Evolutionary conservation across 352 stramenopile genomes (phyloP), one percentile per base, ranked within the genome.

Genomic region (Pythium dissimile): DNA sequence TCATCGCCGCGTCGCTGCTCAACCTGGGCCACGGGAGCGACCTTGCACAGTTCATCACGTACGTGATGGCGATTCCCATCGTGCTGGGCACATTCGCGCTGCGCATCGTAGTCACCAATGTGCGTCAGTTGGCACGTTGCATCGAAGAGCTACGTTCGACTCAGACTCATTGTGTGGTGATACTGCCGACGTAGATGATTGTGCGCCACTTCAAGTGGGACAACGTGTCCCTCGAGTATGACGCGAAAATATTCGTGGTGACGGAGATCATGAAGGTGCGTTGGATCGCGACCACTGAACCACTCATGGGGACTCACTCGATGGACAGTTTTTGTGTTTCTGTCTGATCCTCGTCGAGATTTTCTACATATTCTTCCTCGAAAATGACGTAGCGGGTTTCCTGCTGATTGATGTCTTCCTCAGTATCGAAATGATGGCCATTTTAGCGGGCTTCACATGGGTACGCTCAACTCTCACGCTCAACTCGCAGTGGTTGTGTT

Each of bases 321-420:
- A 6, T 30, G 13, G 10, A 15, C 42, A 89, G 69, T 88, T 89
- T 35, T 39, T 83, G 23, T 84, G 77, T 51, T 75, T 89, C 45
- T 67, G 84, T n/a, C 51, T 91, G 41, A 86, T 94, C 32, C 43
- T 83, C 43, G 73, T 92, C 52, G 84, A 94, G 60, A 71, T 89
- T 23, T 94, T 92, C 54, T 89, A 81, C 66, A 88, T 92, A 57
- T 94, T 91, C 62, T 92, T 92, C 51, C 67, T 75, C 11, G 77
- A 70, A 45, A 85, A 77, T 53, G 48, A 68, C 8, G 60, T 90
- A 54, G 84, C 84, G 37, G 67, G 72, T 15, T 84, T 87, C 27
- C 57, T 92, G 42, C 63, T 94, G 4, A 43, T 89, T n/a, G 73
- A 86, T 20, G 65, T 85, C 1, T 80, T 92, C 49, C 51, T 88